Conservation (phyloP, 306 rosid species). For the Glycine latifolia region DNA sequence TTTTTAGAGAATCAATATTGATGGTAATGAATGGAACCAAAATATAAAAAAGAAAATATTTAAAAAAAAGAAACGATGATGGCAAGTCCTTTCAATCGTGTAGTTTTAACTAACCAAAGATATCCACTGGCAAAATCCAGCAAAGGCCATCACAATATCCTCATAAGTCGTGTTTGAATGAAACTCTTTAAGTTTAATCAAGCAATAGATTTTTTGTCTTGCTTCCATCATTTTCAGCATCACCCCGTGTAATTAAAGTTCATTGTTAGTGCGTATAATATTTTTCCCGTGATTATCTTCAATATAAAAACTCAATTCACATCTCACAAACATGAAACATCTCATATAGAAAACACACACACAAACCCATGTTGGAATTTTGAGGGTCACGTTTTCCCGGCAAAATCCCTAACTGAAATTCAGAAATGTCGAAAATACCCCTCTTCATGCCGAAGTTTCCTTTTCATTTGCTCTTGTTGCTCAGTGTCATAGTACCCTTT, state of each 20-base stretch:
- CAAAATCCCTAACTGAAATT: constrained; percentile 28
- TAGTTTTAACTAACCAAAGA: constrained; percentile 49
- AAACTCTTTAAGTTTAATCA: constrained; percentile 41
- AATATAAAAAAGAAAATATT: neutral
- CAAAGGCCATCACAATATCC: constrained; percentile 5
- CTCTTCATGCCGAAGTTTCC: neutral
- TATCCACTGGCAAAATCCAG: neutral
- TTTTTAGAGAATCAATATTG: neutral
- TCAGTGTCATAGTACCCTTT: constrained; percentile 49
- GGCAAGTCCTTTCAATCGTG: constrained; percentile 12
- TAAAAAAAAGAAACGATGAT: neutral
- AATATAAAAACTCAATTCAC: constrained; percentile 2
- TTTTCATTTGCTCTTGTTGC: constrained; percentile 36
- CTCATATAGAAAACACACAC: neutral
- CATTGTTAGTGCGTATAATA: neutral
- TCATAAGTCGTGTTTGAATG: constrained; percentile 52
- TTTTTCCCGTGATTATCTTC: neutral
- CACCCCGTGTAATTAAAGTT: constrained; percentile 2
- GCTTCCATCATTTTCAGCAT: constrained; percentile 34
- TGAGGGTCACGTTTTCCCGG: constrained; percentile 61
- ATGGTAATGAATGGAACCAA: neutral
- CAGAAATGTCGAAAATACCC: constrained; percentile 53
- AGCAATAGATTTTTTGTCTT: neutral
- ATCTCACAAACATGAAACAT: neutral
- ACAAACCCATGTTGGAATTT: constrained; percentile 44